Evolutionary conservation across 176 grass and related monocot genomes (phyloP).

Genomic region (Puccinellia tenuiflora): DNA sequence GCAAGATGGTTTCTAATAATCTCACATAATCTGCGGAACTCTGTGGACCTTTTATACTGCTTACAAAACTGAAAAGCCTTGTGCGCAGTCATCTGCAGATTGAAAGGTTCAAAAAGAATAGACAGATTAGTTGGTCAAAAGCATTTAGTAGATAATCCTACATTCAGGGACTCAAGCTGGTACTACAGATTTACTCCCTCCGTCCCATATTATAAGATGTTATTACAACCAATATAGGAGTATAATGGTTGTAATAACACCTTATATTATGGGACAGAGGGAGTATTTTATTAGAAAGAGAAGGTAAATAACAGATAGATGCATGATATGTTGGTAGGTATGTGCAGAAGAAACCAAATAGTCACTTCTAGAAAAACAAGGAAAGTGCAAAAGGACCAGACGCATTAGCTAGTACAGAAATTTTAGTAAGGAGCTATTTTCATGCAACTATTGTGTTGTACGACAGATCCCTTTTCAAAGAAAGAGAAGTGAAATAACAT

Average conservation of each 20-base stretch:
- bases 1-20: slow-evolving; percentile 91
- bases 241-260: too few relatives aligned
- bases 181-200: too few relatives aligned
- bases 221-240: too few relatives aligned
- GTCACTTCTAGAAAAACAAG: background rate
- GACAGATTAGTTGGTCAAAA: background rate
- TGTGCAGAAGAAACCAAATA: background rate
- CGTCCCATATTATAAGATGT: too few relatives aligned
- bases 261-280: too few relatives aligned
- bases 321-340: background rate
- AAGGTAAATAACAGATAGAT: background rate
- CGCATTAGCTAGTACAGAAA: background rate
- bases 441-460: background rate
- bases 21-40: slow-evolving; percentile 94
- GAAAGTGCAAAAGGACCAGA: slow-evolving; percentile 2
- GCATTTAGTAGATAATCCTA: background rate
- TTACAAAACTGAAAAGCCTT: slow-evolving; percentile 97
- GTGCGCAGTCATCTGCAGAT: slow-evolving; percentile 87
- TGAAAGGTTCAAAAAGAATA: background rate
- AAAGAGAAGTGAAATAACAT: background rate
- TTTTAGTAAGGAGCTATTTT: background rate
- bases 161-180: background rate
- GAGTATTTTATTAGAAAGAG: background rate
- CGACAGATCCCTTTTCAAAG: too few relatives aligned
- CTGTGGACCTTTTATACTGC: slow-evolving; percentile 88